Evolutionary conservation across 2,329 filamentous ascomycete species (phyloP).

Genomic region (Fusarium guadeloupense): DNA sequence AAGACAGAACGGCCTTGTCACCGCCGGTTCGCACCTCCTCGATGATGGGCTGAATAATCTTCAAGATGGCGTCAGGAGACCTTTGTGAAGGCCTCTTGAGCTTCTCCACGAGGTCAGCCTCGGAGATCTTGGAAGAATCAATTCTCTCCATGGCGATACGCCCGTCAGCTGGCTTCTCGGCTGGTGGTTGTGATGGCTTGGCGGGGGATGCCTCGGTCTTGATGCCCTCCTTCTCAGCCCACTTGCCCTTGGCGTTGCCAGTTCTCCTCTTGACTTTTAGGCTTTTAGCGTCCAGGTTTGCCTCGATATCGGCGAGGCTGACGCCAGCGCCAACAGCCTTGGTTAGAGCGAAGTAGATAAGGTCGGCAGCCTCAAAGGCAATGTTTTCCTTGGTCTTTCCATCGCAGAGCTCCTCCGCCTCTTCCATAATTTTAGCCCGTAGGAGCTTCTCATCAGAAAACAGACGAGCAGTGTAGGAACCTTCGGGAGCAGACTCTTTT

Average conservation of each 20-base stretch:
- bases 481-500: conserved; percentile 82
- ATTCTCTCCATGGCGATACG: conserved; percentile 87
- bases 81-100: conserved; percentile 92
- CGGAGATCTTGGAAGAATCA: conserved; percentile 70
- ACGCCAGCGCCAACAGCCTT: conserved; percentile 89
- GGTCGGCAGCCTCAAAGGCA: conserved; percentile 92
- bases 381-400: conserved; percentile 84
- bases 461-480: conserved; percentile 91
- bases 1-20: conserved; percentile 87
- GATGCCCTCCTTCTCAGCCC: conserved; percentile 84
- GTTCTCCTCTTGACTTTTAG: conserved; percentile 93
- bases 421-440: conserved; percentile 97
- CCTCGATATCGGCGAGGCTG: conserved; percentile 87
- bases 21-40: conserved; percentile 84
- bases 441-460: conserved; percentile 93
- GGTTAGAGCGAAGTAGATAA: conserved; percentile 94
- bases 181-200: conserved; percentile 45
- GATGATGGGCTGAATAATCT: conserved; percentile 91
- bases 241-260: conserved; percentile 93
- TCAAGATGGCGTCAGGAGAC: conserved; percentile 92
- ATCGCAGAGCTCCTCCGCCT: conserved; percentile 93
- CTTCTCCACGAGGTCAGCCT: conserved; percentile 73
- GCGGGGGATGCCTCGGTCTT: conserved; percentile 51
- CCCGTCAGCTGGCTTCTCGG: conserved; percentile 51
- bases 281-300: conserved; percentile 91